Evolutionary conservation across 306 rosid genomes (phyloP), one percentile per base, ranked within the genome.

Genomic region (Vigna trinervia): DNA sequence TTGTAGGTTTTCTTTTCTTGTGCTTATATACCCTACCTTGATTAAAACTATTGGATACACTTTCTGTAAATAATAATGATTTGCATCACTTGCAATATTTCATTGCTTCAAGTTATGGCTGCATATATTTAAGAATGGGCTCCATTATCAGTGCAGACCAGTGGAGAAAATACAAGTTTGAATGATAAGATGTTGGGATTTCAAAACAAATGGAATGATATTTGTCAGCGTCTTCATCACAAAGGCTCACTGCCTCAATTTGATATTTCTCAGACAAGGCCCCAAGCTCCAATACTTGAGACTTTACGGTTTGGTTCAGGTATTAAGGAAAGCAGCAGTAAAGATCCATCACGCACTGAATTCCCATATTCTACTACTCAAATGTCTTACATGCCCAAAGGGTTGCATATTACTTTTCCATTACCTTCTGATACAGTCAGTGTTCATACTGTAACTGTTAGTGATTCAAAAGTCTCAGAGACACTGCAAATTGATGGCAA

Each of bases 191-290:
- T 85, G 67, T 62, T 74, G 75, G 91, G 66, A 67, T 79, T 85
- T 77, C 92, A 90, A 65, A 88, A 81, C 84, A 95, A 95, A 68
- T 92, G 97, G 98, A 88, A 82, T 70, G 90, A 87, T 64, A 75
- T 83, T 77, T 92, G 98, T 69, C 91, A 36, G 67, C 60, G 48
- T 36, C 85, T 76, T 84, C 96, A 83, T 84, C 96, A 85, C 32
- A 14, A 70, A 9, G 80, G 77, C 68, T 73, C 81, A 36, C 46
- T 71, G 41, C 75, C 86, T 47, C 88, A 85, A 63, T 30, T 84
- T 19, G 87, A 82, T 64, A 64, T 72, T 60, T 82, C 87, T 78
- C 89, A 71, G 53, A 38, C 87, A 56, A 80, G 79, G 82, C 64
- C 79, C 6, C 89, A 76, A 61, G 79, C 71, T 77, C 73, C 87